Base-by-base conservation (phyloP, 345 rosid genomes). In the Hibiscus syriacus region DNA sequence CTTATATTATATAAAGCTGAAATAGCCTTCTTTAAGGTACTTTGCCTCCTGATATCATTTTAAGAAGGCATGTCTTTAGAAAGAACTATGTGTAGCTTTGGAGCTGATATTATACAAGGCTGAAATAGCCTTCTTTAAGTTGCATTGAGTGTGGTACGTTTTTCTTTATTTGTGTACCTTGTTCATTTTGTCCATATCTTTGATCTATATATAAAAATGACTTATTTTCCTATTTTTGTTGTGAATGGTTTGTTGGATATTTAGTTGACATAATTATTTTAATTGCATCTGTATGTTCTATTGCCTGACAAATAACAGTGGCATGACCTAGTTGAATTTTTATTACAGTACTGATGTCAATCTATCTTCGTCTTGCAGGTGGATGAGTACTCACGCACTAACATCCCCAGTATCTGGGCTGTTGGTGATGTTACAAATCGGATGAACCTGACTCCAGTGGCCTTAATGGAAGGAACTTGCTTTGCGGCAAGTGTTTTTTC, bases 341-440 rank as follows among this genome's bases (percentile, higher is more conserved):
- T 61, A 12, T 20, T 60, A 38, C 11, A 10, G n/a, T 26, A 41
- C 32, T 39, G 55, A 32, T 19, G 22, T 53, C 55, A 52, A 23
- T 50, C n/a, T 32, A 43, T 38, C 11, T 71, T 26, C 43, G 6
- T 36, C 52, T 80, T 81, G 32, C 89, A 94, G 99, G 98, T 94
- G 26, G 92, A 89, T 50, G 98, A 92, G 80, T 82, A 80, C 72
- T 94, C 99, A 34, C 72, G 90, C 70, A 92, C 97, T 41, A 92
- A 81, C 20, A 62, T 94, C 71, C 97, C 96, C 39, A 94, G 92
- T 73, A 88, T 94, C 70, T 94, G 98, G 98, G 99, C 98, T 60
- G 80, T 92, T 68, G 99, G 98, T 70, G 99, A 94, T 82, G 98
- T 87, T 32, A 94, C 99, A 74, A 92, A 94, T 80, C 80, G 99